Evolutionary conservation across 352 stramenopile species (phyloP), one percentile per base, ranked within the genome.

Genomic region (Phytopythium delawarense): DNA sequence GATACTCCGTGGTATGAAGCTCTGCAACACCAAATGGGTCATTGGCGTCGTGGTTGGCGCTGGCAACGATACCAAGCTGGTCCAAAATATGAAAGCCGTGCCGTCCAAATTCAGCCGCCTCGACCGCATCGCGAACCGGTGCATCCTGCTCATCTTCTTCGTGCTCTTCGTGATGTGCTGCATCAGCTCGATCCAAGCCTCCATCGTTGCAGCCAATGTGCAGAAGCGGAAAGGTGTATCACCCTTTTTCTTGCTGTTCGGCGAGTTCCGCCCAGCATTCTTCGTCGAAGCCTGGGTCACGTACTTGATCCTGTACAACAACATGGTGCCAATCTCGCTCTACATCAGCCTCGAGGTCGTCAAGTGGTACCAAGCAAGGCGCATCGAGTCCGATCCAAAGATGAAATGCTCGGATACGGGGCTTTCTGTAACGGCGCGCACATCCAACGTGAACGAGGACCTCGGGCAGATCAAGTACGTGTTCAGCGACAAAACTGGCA

Each of bases 401-500:
- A 88, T 96, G 67, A 67, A 68, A 13, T 88, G 75, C 23, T 32
- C 66, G 0, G 65, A 79, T 32, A 88, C 76, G 0, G 85, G 76
- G 0, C 71, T 75, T 11, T 78, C 80, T 0, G 89, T 96, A 0
- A 89, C 88, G n/a, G 95, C 89, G 6, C 87, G 96, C 0, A 98
- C 89, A 0, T 97, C 91, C 18, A 96, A 98, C 55, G 89, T 99
- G 51, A 98, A 97, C 44, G 95, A 97, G 77, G 92, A 98, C 57
- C 74, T 98, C 2, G 98, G 97, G 0, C 92, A 98, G 78, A 98
- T 99, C 65, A 94, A 98, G 63, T 99, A 99, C 74, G 95, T 99
- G 15, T 99, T 99, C 74, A 98, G 85, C 20, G 98, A 99, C 71
- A 99, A 99, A 71, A 99, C 97, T 1, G 98, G 98, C 9, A 99